These are phyloP conservation scores for Leishmania braziliensis DNA, from an alignment of 208 protist species.

Conservation along the genomic window DNA sequence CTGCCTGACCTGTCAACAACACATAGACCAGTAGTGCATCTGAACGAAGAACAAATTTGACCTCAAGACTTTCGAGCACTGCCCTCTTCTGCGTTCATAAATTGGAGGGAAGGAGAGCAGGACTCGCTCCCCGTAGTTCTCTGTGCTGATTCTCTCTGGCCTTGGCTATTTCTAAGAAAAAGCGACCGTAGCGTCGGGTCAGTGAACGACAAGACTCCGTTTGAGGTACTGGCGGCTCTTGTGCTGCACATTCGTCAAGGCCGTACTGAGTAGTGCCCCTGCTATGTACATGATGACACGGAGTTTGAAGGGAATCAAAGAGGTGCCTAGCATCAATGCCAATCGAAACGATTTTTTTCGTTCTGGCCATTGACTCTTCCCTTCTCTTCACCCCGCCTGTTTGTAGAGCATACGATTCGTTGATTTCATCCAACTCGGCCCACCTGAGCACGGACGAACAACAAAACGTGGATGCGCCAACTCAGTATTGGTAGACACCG, in stretches of 20 bases:
- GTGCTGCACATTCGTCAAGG: neutral
- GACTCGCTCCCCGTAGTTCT: neutral
- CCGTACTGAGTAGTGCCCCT: no score
- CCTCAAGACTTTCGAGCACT: neutral
- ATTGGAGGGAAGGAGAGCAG: neutral
- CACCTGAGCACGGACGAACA: neutral
- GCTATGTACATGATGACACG: constrained; percentile 8
- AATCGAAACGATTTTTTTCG: neutral
- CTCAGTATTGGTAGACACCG: constrained; percentile 93
- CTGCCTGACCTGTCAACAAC: neutral
- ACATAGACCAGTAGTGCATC: neutral
- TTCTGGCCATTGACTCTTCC: neutral
- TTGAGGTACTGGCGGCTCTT: neutral
- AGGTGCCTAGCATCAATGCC: neutral
- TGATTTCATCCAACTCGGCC: neutral
- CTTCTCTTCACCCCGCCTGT: neutral
- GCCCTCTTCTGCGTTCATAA: neutral
- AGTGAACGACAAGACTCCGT: neutral
- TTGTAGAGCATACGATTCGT: neutral
- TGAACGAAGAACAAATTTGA: neutral
- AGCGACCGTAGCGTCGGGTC: neutral
- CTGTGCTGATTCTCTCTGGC: neutral
- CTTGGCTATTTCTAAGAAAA: neutral
- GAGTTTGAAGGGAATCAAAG: neutral
- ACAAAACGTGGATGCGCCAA: neutral